Evolutionary conservation across 2,329 filamentous ascomycete species (phyloP).

Genomic region (Didymella pomorum): DNA sequence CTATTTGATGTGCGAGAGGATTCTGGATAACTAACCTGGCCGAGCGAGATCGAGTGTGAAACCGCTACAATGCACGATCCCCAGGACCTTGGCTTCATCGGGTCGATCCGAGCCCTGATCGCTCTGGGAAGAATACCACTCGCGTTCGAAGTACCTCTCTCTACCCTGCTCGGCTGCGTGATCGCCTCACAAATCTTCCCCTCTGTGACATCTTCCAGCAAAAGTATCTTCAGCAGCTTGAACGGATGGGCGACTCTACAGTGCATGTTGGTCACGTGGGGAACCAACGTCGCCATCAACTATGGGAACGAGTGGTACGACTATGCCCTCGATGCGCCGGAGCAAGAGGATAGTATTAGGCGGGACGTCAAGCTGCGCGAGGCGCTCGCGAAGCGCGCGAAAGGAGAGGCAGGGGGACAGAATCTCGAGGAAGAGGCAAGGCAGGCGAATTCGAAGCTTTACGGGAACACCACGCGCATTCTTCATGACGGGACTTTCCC

Average conservation of each 20-base stretch:
- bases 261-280: slow-evolving; percentile 13
- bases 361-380: not conserved
- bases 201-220: not conserved
- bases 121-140: not conserved
- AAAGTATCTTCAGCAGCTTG: slow-evolving; percentile 11
- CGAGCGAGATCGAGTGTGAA: not conserved
- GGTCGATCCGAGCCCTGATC: not conserved
- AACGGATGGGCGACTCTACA: slow-evolving; percentile 13
- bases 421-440: not conserved
- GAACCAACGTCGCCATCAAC: slow-evolving; percentile 12
- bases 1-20: not conserved
- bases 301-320: not conserved
- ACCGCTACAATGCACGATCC: not conserved
- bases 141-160: not conserved
- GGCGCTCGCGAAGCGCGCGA: not conserved
- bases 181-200: not conserved
- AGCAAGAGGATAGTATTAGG: not conserved
- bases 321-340: not conserved
- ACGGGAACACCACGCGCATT: not conserved
- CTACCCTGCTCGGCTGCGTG: not conserved
- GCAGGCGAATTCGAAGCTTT: not conserved
- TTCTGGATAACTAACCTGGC: not conserved
- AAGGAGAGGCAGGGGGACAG: not conserved
- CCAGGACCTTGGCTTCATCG: not conserved
- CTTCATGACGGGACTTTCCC: not conserved